These are phyloP conservation scores for Zalerion maritima DNA, from an alignment of 495 filamentous ascomycete genomes.

Conservation along the genomic window DNA sequence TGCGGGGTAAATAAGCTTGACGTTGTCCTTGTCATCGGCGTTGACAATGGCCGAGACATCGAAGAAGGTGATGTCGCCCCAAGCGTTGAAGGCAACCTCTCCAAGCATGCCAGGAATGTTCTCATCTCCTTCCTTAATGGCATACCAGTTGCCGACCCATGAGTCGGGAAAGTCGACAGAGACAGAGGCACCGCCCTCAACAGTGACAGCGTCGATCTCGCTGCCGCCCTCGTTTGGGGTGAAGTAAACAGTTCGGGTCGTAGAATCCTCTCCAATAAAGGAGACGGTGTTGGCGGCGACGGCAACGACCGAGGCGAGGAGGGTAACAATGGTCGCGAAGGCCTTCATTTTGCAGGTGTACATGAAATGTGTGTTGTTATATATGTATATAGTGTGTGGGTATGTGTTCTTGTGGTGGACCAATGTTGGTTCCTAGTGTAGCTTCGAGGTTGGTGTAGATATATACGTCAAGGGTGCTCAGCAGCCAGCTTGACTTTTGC, in stretches of 20 bases:
- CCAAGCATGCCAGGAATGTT: slow-evolving; percentile 35
- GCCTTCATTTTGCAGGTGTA: slow-evolving; percentile 26
- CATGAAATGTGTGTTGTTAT: slow-evolving; percentile 6
- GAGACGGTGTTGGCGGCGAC: slow-evolving; percentile 26
- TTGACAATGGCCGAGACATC: slow-evolving; percentile 42
- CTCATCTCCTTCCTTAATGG: slow-evolving; percentile 21
- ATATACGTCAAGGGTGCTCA: too few relatives aligned
- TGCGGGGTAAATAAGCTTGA: slow-evolving; percentile 33
- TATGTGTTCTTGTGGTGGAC: too few relatives aligned
- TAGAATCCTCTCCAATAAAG: slow-evolving; percentile 33
- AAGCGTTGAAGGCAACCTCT: slow-evolving; percentile 34
- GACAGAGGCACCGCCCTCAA: slow-evolving; percentile 15
- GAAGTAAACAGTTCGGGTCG: slow-evolving; percentile 28
- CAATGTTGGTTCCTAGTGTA: too few relatives aligned
- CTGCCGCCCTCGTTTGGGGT: slow-evolving; percentile 17
- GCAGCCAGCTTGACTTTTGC: too few relatives aligned
- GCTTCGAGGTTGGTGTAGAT: too few relatives aligned
- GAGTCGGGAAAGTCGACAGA: slow-evolving; percentile 20
- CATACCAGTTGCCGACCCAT: slow-evolving; percentile 35
- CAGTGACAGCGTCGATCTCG: slow-evolving; percentile 12
- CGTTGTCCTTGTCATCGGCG: slow-evolving; percentile 24
- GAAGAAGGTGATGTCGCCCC: slow-evolving; percentile 27
- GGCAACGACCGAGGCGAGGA: slow-evolving; percentile 10
- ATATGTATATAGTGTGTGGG: too few relatives aligned
- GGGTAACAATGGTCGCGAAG: slow-evolving; percentile 7